Evolutionary conservation across 495 filamentous ascomycete species (phyloP).

Genomic region (Hypoxylon intermedium): DNA sequence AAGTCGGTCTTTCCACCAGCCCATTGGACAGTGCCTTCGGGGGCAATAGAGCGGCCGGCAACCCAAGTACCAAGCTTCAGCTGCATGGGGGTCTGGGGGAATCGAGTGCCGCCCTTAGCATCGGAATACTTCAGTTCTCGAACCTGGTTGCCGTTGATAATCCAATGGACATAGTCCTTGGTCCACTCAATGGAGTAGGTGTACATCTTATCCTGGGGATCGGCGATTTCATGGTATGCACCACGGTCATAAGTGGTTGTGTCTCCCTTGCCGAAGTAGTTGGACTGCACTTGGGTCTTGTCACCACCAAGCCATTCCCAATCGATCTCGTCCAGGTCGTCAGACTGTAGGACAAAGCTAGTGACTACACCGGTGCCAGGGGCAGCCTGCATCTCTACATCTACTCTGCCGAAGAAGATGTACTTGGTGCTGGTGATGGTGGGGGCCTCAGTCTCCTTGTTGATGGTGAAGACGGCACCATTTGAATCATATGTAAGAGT

Average conservation of each 20-base stretch:
- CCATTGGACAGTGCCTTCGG: conserved; percentile 84
- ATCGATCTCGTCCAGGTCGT: conserved; percentile 94
- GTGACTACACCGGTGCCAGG: conserved; percentile 77
- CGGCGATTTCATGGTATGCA: conserved; percentile 65
- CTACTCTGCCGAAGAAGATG: conserved; percentile 81
- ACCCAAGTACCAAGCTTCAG: conserved; percentile 88
- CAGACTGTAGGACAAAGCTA: conserved; percentile 86
- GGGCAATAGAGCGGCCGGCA: conserved; percentile 73
- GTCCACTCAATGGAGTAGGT: conserved; percentile 93
- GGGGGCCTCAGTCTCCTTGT: conserved; percentile 76
- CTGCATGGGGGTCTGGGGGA: conserved; percentile 90
- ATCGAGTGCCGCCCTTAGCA: conserved; percentile 68
- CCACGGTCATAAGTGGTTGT: conserved; percentile 77
- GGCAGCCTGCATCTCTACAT: conserved; percentile 70
- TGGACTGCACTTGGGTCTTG: conserved; percentile 74
- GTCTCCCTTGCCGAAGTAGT: conserved; percentile 96
- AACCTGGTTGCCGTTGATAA: conserved; percentile 74
- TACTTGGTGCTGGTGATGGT: conserved; percentile 72
- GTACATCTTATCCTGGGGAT: conserved; percentile 71
- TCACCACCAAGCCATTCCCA: conserved; percentile 82
- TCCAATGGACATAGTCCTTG: conserved; percentile 76
- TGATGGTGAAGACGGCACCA: conserved; percentile 79
- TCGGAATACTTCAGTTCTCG: conserved; percentile 70
- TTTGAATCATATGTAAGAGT: conserved; percentile 66
- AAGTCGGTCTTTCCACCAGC: conserved; percentile 84